These are phyloP conservation scores for Neonectria faginata DNA, from an alignment of 2,329 filamentous ascomycete species.

Conservation along the genomic window DNA sequence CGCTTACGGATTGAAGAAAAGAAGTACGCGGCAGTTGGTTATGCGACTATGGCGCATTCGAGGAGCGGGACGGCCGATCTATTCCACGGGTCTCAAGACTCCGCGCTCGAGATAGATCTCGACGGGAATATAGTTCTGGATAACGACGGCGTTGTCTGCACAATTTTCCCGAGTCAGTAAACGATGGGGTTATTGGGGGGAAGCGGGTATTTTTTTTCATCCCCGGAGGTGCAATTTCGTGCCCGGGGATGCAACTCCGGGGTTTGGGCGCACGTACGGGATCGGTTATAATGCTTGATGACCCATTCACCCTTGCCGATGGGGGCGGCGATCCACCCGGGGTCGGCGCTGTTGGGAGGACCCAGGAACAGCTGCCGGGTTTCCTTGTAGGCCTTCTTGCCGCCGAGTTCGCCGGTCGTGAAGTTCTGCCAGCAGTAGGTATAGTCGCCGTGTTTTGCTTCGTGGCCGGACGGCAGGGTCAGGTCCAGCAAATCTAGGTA, in stretches of 20 bases:
- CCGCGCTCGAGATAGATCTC: conserved; percentile 23
- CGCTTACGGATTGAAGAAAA: conserved; percentile 5
- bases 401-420: not conserved
- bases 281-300: conserved; percentile 31
- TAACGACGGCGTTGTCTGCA: conserved; percentile 9
- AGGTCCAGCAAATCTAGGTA: conserved; percentile 24
- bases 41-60: not conserved
- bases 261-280: conserved; percentile 20
- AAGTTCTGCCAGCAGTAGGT: conserved; percentile 28
- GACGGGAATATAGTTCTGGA: conserved; percentile 26
- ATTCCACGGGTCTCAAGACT: not conserved
- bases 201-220: not conserved
- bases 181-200: not conserved
- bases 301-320: conserved; percentile 10
- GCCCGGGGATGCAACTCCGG: not conserved
- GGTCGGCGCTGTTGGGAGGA: not conserved
- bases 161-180: not conserved
- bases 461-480: conserved; percentile 7
- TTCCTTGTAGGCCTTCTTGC: not conserved
- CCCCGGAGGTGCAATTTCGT: not conserved
- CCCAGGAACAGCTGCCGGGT: conserved; percentile 21
- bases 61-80: not conserved
- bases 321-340: conserved; percentile 32
- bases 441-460: not conserved
- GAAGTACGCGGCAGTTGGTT: not conserved